phyloP scores from a whole-genome alignment of 2,329 filamentous ascomycete genomes.

The Beauveria rudraprayagi region DNA sequence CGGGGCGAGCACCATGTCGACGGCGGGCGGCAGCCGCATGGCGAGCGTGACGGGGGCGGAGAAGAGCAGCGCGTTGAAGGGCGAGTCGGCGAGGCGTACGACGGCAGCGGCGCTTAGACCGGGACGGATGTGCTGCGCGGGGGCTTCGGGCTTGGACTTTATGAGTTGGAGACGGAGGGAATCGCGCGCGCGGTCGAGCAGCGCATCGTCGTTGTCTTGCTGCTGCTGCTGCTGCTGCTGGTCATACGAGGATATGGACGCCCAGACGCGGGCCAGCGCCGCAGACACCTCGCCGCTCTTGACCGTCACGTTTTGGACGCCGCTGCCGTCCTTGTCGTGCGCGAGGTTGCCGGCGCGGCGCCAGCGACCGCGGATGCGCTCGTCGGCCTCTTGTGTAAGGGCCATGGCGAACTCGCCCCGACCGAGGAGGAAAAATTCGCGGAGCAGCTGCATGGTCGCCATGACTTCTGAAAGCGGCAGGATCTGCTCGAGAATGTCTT shows the following conservation, averaged over 20 bases:
- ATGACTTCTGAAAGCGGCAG: conserved; percentile 70
- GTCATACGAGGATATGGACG: conserved; percentile 67
- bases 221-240: conserved; percentile 42
- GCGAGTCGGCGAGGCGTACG: conserved; percentile 37
- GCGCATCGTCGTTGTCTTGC: conserved; percentile 70
- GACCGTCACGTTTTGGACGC: conserved; percentile 43
- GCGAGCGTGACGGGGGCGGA: conserved; percentile 63
- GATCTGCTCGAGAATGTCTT: conserved; percentile 74
- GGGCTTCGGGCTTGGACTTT: conserved; percentile 37
- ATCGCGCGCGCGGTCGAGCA: conserved; percentile 73
- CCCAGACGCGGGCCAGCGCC: conserved; percentile 70
- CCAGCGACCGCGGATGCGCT: conserved; percentile 67
- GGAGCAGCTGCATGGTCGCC: conserved; percentile 67
- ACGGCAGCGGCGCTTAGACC: conserved; percentile 25
- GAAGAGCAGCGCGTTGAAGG: conserved; percentile 76
- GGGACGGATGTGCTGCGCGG: conserved; percentile 27
- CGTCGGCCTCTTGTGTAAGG: conserved; percentile 77
- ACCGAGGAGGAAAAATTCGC: conserved; percentile 80
- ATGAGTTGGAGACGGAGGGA: conserved; percentile 60
- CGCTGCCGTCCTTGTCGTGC: conserved; percentile 47
- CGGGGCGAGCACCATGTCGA: conserved; percentile 78
- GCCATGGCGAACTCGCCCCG: conserved; percentile 88
- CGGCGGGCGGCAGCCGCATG: conserved; percentile 65
- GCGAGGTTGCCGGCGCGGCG: conserved; percentile 52
- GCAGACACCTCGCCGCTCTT: conserved; percentile 83